Base-by-base conservation (phyloP, 164 flowering plant species). In the Kalanchoe fedtschenkoi region DNA sequence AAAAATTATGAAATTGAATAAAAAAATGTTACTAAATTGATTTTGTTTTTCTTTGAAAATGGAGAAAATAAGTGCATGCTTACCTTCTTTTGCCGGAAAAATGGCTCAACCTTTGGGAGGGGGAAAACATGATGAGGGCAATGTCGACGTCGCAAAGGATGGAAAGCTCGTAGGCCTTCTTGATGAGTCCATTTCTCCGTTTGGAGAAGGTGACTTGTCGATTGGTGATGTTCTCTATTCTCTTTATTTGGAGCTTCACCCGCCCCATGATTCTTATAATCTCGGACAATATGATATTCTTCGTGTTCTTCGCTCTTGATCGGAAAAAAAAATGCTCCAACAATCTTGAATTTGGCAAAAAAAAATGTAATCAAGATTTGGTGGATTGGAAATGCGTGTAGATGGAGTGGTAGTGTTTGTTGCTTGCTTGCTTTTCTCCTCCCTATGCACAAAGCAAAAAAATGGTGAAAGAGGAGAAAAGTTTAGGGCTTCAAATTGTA, bases 141-240 rank as follows among this genome's bases (percentile, higher is more conserved):
- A 86, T 78, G 64, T 84, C 92, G 28, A 84, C 82, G 60, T 84
- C 89, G 33, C 89, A 86, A 0, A 86, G 84, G 64, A 86, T 70
- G 5, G 87, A 80, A 33, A 86, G 80, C 66, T 86, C 92, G 54
- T 86, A 83, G 8, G 92, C 92, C 32, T 86, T 86, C 68, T 86
- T 86, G 47, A 83, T 82, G 73, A 86, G 84, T 34, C 92, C 92
- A 80, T 86, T 86, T 62, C 89, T 75, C 13, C 92, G 78, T 69
- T 84, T 86, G 14, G 92, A 84, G 65, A 82, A 86, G 2, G 92
- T 84, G 54, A 86, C 92, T 64, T 86, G 89, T 34, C 92, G 78
- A 71, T 84, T 86, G 10, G 87, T 80, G 62, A 30, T 79, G 78
- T 86, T 84, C 60, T 86, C 92, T 70, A 86, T 83, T 72, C 78